Evolutionary conservation across 495 filamentous ascomycete genomes (phyloP).

Genomic region (Aeminium ludgeri): DNA sequence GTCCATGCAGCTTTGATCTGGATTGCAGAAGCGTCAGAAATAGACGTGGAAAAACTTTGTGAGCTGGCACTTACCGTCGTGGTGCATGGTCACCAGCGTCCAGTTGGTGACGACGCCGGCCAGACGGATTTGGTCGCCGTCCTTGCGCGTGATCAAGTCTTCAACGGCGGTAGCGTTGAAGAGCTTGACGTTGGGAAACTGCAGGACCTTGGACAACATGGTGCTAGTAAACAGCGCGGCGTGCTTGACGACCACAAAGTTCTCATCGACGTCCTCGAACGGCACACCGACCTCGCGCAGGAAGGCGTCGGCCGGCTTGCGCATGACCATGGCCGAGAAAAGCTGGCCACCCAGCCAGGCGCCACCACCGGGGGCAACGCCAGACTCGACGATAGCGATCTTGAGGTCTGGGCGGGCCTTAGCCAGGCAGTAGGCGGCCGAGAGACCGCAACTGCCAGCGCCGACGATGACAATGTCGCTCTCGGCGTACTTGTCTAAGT

Average conservation of each 20-base stretch:
- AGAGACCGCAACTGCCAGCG: conserved; percentile 73
- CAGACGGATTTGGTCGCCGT: conserved; percentile 40
- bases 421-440: conserved; percentile 66
- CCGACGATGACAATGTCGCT: conserved; percentile 83
- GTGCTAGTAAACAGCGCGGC: conserved; percentile 82
- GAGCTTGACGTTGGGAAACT: conserved; percentile 80
- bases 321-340: conserved; percentile 86
- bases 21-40: too few species aligned
- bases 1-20: conserved; percentile 47
- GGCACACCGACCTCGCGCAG: conserved; percentile 60
- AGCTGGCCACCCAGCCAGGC: conserved; percentile 88
- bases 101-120: conserved; percentile 89
- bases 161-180: conserved; percentile 89
- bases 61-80: conserved; percentile 64
- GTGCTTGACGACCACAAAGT: conserved; percentile 84
- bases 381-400: conserved; percentile 80
- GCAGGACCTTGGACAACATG: conserved; percentile 59
- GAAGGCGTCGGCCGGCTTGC: conserved; percentile 76
- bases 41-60: too few species aligned
- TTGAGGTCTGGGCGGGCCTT: conserved; percentile 75
- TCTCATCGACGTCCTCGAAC: conserved; percentile 12
- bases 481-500: conserved; percentile 78
- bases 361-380: conserved; percentile 69
- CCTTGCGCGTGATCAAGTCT: conserved; percentile 64
- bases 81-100: conserved; percentile 79